Percentiles rank a stretch among this genome's conserved stretches.
Evolutionary conservation across 2,329 filamentous ascomycete species (phyloP).

Genomic region (Venturia carpophila): DNA sequence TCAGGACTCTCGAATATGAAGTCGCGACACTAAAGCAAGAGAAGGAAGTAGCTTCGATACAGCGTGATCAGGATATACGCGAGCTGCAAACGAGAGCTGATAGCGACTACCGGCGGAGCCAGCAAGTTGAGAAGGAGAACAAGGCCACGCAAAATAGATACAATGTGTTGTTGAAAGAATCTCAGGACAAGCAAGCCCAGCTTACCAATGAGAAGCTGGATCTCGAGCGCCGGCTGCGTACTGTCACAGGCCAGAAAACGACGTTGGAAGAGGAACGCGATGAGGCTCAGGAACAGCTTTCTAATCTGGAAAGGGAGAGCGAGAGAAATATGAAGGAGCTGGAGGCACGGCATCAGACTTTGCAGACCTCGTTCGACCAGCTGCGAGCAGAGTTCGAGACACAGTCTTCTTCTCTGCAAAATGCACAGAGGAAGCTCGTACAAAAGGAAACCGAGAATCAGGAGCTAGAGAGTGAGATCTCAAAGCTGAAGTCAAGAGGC

Average conservation of each 20-base stretch:
- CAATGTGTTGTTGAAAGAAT: slow-evolving; percentile 46
- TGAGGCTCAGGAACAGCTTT: slow-evolving; percentile 68
- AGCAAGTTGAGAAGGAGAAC: slow-evolving; percentile 46
- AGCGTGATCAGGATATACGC: slow-evolving; percentile 75
- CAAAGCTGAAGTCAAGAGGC: slow-evolving; percentile 76
- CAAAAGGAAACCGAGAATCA: slow-evolving; percentile 65
- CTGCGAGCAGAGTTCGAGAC: slow-evolving; percentile 51
- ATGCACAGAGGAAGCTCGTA: slow-evolving; percentile 57
- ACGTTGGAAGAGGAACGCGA: slow-evolving; percentile 73
- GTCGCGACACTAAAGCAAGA: slow-evolving; percentile 83
- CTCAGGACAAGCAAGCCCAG: slow-evolving; percentile 47
- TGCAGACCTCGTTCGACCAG: slow-evolving; percentile 53
- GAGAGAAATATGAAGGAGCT: slow-evolving; percentile 52
- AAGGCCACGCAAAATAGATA: slow-evolving; percentile 47
- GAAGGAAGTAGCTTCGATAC: slow-evolving; percentile 67
- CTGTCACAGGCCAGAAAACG: slow-evolving; percentile 61
- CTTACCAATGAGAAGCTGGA: slow-evolving; percentile 47
- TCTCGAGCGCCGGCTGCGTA: slow-evolving; percentile 48
- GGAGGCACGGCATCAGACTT: slow-evolving; percentile 50
- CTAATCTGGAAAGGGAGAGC: slow-evolving; percentile 60
- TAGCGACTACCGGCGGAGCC: slow-evolving; percentile 59
- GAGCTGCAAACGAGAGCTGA: slow-evolving; percentile 76
- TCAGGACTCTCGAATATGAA: slow-evolving; percentile 82
- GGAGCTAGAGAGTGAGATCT: slow-evolving; percentile 70
- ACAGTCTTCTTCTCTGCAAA: slow-evolving; percentile 50